Conservation (phyloP, 352 stramenopile genomes). For the Phytophthora brassicae region DNA sequence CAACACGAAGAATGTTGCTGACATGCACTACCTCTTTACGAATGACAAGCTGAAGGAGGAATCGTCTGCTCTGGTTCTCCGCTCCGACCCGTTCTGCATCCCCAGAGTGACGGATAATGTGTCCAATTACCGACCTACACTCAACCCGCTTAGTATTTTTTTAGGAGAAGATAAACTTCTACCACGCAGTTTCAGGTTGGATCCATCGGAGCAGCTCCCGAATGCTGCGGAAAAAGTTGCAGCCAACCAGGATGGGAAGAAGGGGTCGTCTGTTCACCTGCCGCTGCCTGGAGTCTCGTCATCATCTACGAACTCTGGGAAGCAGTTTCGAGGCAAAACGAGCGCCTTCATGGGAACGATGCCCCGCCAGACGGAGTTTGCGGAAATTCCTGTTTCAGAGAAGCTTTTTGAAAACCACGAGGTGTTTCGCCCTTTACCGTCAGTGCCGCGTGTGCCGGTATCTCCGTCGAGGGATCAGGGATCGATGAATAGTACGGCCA, state of each 20-base stretch:
- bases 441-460: conserved; percentile 11
- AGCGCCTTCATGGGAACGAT: conserved; percentile 64
- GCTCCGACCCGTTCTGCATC: conserved; percentile 72
- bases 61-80: conserved; percentile 45
- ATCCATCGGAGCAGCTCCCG: conserved; percentile 43
- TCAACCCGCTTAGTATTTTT: conserved; percentile 77
- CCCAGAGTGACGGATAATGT: conserved; percentile 75
- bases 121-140: conserved; percentile 58
- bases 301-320: conserved; percentile 22
- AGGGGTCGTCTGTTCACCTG: conserved; percentile 1
- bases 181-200: conserved; percentile 60
- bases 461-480: conserved; percentile 17
- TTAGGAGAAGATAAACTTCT: conserved; percentile 70
- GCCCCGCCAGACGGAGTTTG: conserved; percentile 53
- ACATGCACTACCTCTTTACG: conserved; percentile 65
- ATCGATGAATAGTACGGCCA: not conserved
- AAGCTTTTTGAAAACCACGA: conserved; percentile 52
- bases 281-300: conserved; percentile 14
- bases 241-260: conserved; percentile 4
- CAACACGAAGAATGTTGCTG: conserved; percentile 42
- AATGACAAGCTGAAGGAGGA: conserved; percentile 68
- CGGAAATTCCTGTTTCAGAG: conserved; percentile 51
- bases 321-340: conserved; percentile 37
- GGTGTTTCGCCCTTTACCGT: conserved; percentile 16
- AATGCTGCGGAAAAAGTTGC: conserved; percentile 6